Conservation (phyloP, 1,284 basidiomycete species). For the Cutaneotrichosporon dermatis region DNA sequence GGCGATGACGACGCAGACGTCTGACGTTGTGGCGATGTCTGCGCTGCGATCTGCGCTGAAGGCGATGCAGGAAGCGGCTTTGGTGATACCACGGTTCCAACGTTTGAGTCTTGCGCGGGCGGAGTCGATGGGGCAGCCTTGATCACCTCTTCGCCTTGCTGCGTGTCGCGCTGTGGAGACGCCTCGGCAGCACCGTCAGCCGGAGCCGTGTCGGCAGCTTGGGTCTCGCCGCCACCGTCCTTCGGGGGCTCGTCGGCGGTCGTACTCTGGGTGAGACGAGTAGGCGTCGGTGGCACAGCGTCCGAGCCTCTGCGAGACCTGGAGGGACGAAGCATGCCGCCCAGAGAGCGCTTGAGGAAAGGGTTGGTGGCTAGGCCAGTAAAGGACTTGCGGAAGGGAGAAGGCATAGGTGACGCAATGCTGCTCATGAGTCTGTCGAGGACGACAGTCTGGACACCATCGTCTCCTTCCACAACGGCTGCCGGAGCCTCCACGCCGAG, state of each 20-base stretch:
- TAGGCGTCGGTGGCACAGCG: not conserved
- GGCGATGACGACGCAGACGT: not conserved
- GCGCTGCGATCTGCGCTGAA: not conserved
- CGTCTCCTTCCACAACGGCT: not conserved
- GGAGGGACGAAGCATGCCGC: conserved; percentile 1
- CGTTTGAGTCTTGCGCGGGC: not conserved
- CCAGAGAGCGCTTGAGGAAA: conserved; percentile 16
- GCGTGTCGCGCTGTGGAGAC: too few species aligned
- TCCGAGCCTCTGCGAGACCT: not conserved
- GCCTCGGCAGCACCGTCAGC: too few species aligned
- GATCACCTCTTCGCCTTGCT: too few species aligned
- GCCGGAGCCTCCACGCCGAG: not conserved
- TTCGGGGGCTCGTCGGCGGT: not conserved
- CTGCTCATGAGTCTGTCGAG: conserved; percentile 1
- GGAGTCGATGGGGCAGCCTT: not conserved
- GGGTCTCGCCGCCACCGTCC: not conserved
- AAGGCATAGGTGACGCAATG: not conserved
- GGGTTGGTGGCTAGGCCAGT: conserved; percentile 2
- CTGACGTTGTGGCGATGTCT: not conserved
- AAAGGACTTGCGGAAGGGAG: not conserved
- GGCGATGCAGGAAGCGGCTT: not conserved
- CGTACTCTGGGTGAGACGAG: not conserved
- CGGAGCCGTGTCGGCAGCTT: not conserved
- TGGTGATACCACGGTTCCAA: not conserved
- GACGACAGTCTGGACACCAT: not conserved